Conservation (phyloP, 768 basidiomycete species). For the Gymnopilus dilepis region DNA sequence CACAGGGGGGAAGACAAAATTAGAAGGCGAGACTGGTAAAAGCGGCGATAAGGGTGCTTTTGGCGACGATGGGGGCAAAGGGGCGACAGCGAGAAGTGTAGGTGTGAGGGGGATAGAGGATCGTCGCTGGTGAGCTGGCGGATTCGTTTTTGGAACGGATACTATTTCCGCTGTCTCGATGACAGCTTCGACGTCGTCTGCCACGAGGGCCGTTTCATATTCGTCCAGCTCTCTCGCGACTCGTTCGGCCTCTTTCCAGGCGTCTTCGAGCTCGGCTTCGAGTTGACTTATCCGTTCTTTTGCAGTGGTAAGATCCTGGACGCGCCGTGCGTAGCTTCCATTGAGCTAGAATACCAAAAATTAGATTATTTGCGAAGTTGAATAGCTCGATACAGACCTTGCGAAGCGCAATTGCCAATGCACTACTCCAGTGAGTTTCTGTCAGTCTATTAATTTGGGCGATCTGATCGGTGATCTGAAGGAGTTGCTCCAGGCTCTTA, state of each 20-base stretch:
- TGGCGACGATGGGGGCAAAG: constrained; percentile 23
- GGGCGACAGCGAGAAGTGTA: constrained; percentile 27
- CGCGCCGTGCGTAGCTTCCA: constrained; percentile 70
- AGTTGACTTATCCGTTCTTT: constrained; percentile 57
- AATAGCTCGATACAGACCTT: no score
- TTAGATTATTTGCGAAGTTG: no score
- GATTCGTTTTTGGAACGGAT: constrained; percentile 35
- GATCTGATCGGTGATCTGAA: constrained; percentile 65
- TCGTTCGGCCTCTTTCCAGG: constrained; percentile 79
- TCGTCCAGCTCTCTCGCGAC: constrained; percentile 77
- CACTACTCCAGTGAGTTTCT: constrained; percentile 76
- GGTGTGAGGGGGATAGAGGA: constrained; percentile 29
- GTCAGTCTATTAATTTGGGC: constrained; percentile 63
- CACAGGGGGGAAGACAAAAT: constrained; percentile 26
- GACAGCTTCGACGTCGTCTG: constrained; percentile 42
- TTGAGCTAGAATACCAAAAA: no score
- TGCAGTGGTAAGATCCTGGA: constrained; percentile 56
- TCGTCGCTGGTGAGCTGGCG: constrained; percentile 22
- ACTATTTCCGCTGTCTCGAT: constrained; percentile 56
- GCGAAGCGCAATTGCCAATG: constrained; percentile 75
- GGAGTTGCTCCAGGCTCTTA: constrained; percentile 57
- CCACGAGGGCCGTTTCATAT: constrained; percentile 45
- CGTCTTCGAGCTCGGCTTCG: constrained; percentile 76
- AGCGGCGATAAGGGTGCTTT: constrained; percentile 23
- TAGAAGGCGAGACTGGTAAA: constrained; percentile 17